Percentiles rank a stretch among this genome's conserved stretches.
phyloP scores from a whole-genome alignment of 2,329 filamentous ascomycete species.

The Cladophialophora exuberans region DNA sequence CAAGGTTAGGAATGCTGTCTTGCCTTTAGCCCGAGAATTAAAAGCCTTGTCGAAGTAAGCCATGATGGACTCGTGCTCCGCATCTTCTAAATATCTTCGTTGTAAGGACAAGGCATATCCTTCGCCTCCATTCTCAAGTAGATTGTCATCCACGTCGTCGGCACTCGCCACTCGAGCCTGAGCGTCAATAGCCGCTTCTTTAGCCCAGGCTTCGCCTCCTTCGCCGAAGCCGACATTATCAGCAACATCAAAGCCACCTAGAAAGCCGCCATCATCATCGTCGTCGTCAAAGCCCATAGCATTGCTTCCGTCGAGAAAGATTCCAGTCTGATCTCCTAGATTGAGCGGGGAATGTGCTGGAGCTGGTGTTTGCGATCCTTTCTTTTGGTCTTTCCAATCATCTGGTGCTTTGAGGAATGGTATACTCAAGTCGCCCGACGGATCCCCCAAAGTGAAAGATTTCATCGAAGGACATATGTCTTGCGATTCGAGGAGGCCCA shows the following conservation, averaged over 20 bases:
- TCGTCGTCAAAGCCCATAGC: slow-evolving; percentile 81
- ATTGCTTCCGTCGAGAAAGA: slow-evolving; percentile 86
- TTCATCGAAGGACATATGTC: slow-evolving; percentile 96
- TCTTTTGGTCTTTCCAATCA: slow-evolving; percentile 77
- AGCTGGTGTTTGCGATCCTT: slow-evolving; percentile 42
- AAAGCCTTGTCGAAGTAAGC: slow-evolving; percentile 96
- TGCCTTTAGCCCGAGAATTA: slow-evolving; percentile 50
- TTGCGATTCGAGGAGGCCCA: slow-evolving; percentile 75
- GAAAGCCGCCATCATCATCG: slow-evolving; percentile 73
- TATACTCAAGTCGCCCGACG: slow-evolving; percentile 81
- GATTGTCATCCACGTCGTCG: slow-evolving; percentile 57
- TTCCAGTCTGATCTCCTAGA: slow-evolving; percentile 71
- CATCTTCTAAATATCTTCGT: slow-evolving; percentile 64
- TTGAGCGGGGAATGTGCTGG: slow-evolving; percentile 38
- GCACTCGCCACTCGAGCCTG: slow-evolving; percentile 75
- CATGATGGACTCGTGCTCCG: slow-evolving; percentile 87
- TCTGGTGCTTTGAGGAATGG: slow-evolving; percentile 89
- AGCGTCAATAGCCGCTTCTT: slow-evolving; percentile 82
- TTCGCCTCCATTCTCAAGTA: slow-evolving; percentile 63
- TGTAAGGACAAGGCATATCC: slow-evolving; percentile 81
- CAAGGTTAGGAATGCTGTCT: slow-evolving; percentile 95
- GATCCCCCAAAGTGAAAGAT: slow-evolving; percentile 86
- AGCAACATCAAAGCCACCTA: slow-evolving; percentile 60
- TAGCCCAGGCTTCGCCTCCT: slow-evolving; percentile 93
- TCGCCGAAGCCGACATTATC: slow-evolving; percentile 86